Percentiles rank a stretch among this genome's conserved stretches.
These are phyloP conservation scores for Blepharisma stoltei DNA, from an alignment of 73 alveolate genomes.

Conservation along the genomic window DNA sequence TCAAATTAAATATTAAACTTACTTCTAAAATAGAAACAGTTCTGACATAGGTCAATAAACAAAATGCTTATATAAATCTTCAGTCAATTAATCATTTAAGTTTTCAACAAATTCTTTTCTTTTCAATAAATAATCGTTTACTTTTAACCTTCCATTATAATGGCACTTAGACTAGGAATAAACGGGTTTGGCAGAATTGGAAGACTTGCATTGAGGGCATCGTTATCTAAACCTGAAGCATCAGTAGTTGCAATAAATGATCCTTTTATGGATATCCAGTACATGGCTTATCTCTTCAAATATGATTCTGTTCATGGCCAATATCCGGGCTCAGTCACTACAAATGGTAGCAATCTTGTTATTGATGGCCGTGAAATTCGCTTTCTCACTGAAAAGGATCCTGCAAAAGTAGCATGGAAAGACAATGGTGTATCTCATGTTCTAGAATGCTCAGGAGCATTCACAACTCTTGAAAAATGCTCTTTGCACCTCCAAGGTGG, in stretches of 20 bases:
- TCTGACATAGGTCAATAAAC: too few species aligned
- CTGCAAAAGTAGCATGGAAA: constrained; percentile 76
- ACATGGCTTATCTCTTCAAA: constrained; percentile 65
- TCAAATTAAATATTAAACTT: too few species aligned
- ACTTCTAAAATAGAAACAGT: too few species aligned
- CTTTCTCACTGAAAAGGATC: constrained; percentile 74
- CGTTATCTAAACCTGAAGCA: constrained; percentile 60
- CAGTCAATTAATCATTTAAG: too few species aligned
- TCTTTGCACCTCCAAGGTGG: constrained; percentile 67
- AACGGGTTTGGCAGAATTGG: constrained; percentile 98
- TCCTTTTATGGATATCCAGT: constrained; percentile 62
- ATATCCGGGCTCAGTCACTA: constrained; percentile 64
- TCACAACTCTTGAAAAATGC: constrained; percentile 42
- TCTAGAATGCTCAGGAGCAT: constrained; percentile 79
- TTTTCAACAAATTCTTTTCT: too few species aligned
- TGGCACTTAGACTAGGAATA: constrained; percentile 49
- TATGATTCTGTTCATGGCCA: constrained; percentile 77
- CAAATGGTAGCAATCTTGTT: constrained; percentile 76
- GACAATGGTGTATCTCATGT: constrained; percentile 79
- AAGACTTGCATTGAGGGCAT: constrained; percentile 83
- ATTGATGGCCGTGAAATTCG: constrained; percentile 80
- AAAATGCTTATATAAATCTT: too few species aligned
- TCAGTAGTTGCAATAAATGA: constrained; percentile 55
- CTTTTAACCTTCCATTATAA: too few species aligned
- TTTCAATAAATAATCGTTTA: too few species aligned